A percentile compares a stretch with the other conserved stretches of the same genome.
These are phyloP conservation scores for Globisporangium paddicum DNA, from an alignment of 352 stramenopile genomes.

Conservation along the genomic window DNA sequence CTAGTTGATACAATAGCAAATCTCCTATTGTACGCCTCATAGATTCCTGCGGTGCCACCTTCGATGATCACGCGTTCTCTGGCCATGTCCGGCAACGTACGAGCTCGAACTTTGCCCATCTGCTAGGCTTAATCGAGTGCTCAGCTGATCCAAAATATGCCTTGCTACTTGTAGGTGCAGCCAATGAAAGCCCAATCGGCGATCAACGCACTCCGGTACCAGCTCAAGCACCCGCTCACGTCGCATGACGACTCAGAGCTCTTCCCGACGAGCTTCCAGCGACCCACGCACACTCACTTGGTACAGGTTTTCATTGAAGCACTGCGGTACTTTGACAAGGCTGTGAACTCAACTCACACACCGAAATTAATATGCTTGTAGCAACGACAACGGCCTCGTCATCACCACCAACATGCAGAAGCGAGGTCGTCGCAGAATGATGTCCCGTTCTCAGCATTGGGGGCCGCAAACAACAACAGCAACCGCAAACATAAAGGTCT, in stretches of 20 bases:
- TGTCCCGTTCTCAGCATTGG: slow-evolving; percentile 13
- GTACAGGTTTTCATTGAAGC: slow-evolving; percentile 17
- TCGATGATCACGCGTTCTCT: slow-evolving; percentile 51
- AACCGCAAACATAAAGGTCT: slow-evolving; percentile 21
- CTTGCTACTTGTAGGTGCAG: slow-evolving; percentile 13
- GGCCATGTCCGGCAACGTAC: slow-evolving; percentile 24
- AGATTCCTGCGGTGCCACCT: slow-evolving; percentile 48
- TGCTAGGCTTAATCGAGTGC: no score
- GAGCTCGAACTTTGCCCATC: neutral
- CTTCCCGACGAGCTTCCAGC: slow-evolving; percentile 37
- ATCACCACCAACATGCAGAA: slow-evolving; percentile 8
- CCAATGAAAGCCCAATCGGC: slow-evolving; percentile 48
- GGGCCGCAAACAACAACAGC: slow-evolving; percentile 8
- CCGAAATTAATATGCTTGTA: slow-evolving; percentile 11
- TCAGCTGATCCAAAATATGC: slow-evolving; percentile 5
- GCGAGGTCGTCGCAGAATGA: slow-evolving; percentile 14
- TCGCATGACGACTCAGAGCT: slow-evolving; percentile 72
- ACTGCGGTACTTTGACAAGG: neutral
- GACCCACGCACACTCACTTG: slow-evolving; percentile 41
- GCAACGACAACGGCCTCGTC: slow-evolving; percentile 47
- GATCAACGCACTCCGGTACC: slow-evolving; percentile 69
- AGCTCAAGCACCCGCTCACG: slow-evolving; percentile 73
- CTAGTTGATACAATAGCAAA: neutral
- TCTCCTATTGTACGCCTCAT: no score
- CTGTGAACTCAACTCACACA: neutral